Evolutionary conservation across 1,284 basidiomycete species (phyloP).

Genomic region (Leccinum subrobustum): DNA sequence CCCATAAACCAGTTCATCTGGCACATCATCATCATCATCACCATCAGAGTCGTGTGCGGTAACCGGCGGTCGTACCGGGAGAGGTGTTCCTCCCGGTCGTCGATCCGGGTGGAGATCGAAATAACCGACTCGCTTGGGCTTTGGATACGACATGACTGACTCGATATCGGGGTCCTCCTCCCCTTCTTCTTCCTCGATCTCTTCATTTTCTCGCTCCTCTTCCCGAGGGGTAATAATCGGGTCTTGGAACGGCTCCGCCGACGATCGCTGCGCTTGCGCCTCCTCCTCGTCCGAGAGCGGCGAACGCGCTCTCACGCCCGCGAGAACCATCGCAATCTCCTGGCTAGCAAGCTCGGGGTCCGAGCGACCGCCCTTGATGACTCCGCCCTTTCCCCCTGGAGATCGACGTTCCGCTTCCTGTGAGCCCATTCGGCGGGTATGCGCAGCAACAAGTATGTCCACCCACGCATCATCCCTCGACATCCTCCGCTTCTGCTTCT

Average conservation of each 20-base stretch:
- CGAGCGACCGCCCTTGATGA: slow-evolving; percentile 39
- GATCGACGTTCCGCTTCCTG: slow-evolving; percentile 53
- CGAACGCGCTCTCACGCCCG: slow-evolving; percentile 56
- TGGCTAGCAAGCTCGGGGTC: slow-evolving; percentile 72
- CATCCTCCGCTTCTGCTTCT: slow-evolving; percentile 52
- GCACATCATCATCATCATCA: slow-evolving; percentile 26
- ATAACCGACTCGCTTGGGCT: slow-evolving; percentile 52
- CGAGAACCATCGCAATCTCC: slow-evolving; percentile 70
- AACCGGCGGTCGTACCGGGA: slow-evolving; percentile 33
- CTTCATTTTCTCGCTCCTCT: background rate
- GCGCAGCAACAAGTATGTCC: slow-evolving; percentile 78
- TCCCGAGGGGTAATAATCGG: slow-evolving; percentile 12
- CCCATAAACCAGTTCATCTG: slow-evolving; percentile 35
- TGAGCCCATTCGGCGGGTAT: slow-evolving; percentile 53
- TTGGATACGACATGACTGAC: slow-evolving; percentile 38
- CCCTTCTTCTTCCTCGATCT: slow-evolving; percentile 33
- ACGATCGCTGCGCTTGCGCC: slow-evolving; percentile 9
- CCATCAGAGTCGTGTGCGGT: slow-evolving; percentile 33
- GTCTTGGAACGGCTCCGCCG: slow-evolving; percentile 6
- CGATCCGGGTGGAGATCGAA: slow-evolving; percentile 68
- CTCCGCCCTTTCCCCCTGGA: slow-evolving; percentile 17
- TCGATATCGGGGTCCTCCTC: slow-evolving; percentile 34
- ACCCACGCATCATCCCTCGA: slow-evolving; percentile 77
- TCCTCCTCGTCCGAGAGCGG: slow-evolving; percentile 45
- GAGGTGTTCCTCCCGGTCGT: slow-evolving; percentile 29